Percentiles rank a stretch among this genome's conserved stretches.
These are phyloP conservation scores for Pythium aquatile DNA, from an alignment of 352 stramenopile species.

Conservation along the genomic window DNA sequence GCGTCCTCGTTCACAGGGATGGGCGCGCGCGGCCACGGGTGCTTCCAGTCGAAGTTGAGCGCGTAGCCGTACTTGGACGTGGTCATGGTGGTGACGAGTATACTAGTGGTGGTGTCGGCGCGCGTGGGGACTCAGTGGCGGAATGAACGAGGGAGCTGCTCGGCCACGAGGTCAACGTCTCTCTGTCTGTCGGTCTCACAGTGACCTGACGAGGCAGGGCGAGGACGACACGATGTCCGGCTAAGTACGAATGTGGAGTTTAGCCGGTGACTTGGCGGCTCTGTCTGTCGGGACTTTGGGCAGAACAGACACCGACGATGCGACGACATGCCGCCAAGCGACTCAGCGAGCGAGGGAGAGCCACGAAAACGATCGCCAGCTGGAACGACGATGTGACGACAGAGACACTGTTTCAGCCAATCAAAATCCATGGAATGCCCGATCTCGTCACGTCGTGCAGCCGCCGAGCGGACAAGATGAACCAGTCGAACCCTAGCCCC, in stretches of 20 bases:
- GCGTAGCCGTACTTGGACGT: slow-evolving; percentile 66
- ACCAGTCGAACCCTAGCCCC: slow-evolving; percentile 24
- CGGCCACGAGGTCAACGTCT: not conserved
- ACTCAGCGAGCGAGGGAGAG: slow-evolving; percentile 6
- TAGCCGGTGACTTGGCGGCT: not conserved
- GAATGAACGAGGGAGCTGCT: slow-evolving; percentile 9
- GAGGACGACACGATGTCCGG: not conserved
- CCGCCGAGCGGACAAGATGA: slow-evolving; percentile 17
- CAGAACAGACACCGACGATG: not conserved
- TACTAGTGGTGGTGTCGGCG: not conserved
- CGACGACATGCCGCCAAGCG: not conserved
- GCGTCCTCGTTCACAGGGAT: slow-evolving; percentile 71
- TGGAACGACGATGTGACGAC: slow-evolving; percentile 12
- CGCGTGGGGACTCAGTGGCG: not conserved
- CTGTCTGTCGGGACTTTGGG: not conserved
- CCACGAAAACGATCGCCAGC: slow-evolving; percentile 6
- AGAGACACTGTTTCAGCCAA: slow-evolving; percentile 13
- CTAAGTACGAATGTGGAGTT: not conserved
- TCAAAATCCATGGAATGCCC: not conserved
- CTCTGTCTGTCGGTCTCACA: not conserved
- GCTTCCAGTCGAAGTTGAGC: slow-evolving; percentile 85
- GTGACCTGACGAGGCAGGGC: not conserved
- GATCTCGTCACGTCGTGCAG: slow-evolving; percentile 22
- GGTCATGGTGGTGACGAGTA: slow-evolving; percentile 12
- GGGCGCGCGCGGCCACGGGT: slow-evolving; percentile 75